Base-by-base conservation (phyloP, 495 filamentous ascomycete genomes). In the Aspergillus baeticus region DNA sequence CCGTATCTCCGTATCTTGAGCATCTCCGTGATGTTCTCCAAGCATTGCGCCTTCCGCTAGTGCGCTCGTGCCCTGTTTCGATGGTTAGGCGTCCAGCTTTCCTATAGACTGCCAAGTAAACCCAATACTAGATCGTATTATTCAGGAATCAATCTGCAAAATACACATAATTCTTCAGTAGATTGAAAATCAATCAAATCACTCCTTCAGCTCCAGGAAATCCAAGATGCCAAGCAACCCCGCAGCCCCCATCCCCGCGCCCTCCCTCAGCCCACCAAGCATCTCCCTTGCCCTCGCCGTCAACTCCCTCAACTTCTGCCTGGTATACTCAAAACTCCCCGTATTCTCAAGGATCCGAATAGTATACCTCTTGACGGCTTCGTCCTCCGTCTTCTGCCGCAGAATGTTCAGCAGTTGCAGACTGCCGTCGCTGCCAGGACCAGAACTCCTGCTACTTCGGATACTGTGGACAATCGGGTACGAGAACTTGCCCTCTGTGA, bases 401-500 rank as follows among this genome's bases (percentile, higher is more conserved):
- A 96, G 72, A 34, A 96, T 94, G 63, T 92, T 93, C 42, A 92
- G 71, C 37, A 96, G 76, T 57, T 88, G 84, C 22, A 83, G 74
- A 64, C 92, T 89, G n/a, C 71, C 70, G 6, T 87, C 85, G 64
- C 15, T 17, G 6, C 18, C 20, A 17, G 26, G 4, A 29, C 26
- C 26, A 3, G 26, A 29, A 29, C 87, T 79, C 20, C 23, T 23
- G 29, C 11, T 17, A 50, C 31, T 50, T 54, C 88, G 85, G 60
- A 96, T 92, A 68, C 84, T 84, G 75, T 49, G 46, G 46, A 36
- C 11, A 17, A 49, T 85, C 10, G 90, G 91, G 66, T 94, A 96
- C 34, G 86, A 90, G 76, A 96, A 96, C 78, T 96, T 96, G 38
- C 92, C 92, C 72, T 96, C 92, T 3, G 89, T 95, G 52, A 96